Evolutionary conservation across 163 green algal genomes (phyloP).

Genomic region (Chloroidium sp.): DNA sequence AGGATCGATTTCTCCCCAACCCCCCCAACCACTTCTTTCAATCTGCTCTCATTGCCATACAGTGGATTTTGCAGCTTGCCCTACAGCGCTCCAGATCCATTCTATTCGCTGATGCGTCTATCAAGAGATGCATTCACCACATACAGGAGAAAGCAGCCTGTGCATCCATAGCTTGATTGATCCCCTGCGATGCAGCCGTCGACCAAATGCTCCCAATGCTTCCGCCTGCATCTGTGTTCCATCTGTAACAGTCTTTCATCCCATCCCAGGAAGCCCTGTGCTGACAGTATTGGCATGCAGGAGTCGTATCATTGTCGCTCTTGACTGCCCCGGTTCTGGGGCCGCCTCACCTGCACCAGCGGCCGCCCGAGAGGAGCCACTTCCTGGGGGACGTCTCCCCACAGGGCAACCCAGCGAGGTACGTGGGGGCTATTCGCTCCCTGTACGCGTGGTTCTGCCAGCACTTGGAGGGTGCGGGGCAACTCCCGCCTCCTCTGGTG

Average conservation of each 20-base stretch:
- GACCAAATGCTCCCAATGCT: too few species aligned
- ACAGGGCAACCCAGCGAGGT: slow-evolving; percentile 39
- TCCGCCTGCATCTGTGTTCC: neutral
- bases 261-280: neutral
- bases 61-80: neutral
- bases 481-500: slow-evolving; percentile 43
- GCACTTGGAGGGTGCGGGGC: neutral
- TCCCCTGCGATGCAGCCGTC: too few species aligned
- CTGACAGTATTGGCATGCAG: neutral
- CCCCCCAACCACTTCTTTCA: neutral
- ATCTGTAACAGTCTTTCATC: neutral
- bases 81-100: neutral
- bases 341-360: slow-evolving; percentile 43
- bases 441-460: slow-evolving; percentile 12
- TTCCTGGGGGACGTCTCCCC: slow-evolving; percentile 65
- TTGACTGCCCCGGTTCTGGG: slow-evolving; percentile 43
- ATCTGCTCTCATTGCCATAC: neutral
- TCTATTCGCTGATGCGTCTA: neutral
- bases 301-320: slow-evolving; percentile 36
- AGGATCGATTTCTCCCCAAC: neutral
- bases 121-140: neutral
- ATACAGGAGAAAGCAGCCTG: neutral
- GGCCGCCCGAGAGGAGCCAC: slow-evolving; percentile 14
- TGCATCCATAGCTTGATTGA: neutral
- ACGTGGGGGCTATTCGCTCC: slow-evolving; percentile 6